Conservation (phyloP, 805 yeast genomes). For the Kuraishia piskuri region DNA sequence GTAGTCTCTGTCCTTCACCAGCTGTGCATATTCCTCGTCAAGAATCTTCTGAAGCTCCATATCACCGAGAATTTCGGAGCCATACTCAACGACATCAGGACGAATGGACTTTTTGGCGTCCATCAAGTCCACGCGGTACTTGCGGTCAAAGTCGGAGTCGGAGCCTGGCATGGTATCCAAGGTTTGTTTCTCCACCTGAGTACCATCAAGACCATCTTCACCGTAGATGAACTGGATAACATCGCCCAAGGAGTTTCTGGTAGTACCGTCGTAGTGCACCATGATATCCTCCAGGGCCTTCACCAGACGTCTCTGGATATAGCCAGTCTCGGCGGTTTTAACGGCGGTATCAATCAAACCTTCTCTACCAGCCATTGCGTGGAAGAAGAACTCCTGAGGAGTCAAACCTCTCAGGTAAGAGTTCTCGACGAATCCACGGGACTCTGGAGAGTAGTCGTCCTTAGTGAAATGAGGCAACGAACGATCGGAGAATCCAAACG, state of each 20-base stretch:
- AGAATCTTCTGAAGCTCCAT: slow-evolving; percentile 69
- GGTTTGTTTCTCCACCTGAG: slow-evolving; percentile 94
- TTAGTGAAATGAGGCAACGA: slow-evolving; percentile 96
- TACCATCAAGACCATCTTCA: slow-evolving; percentile 98
- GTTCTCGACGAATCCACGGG: slow-evolving; percentile 96
- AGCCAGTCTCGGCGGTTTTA: slow-evolving; percentile 98
- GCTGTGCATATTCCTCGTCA: slow-evolving; percentile 79
- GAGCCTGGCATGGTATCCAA: slow-evolving; percentile 95
- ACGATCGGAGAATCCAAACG: slow-evolving; percentile 94
- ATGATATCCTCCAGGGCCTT: slow-evolving; percentile 95
- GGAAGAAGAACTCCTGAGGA: slow-evolving; percentile 98
- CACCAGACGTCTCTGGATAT: slow-evolving; percentile 95
- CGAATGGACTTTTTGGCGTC: slow-evolving; percentile 55
- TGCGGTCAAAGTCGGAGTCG: slow-evolving; percentile 68
- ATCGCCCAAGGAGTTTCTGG: slow-evolving; percentile 95
- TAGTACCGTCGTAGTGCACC: slow-evolving; percentile 98
- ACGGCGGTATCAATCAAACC: slow-evolving; percentile 99
- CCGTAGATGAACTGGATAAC: slow-evolving; percentile 94
- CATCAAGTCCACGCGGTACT: slow-evolving; percentile 83
- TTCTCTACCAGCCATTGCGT: slow-evolving; percentile 99
- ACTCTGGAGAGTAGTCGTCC: slow-evolving; percentile 97
- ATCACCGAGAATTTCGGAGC: slow-evolving; percentile 86
- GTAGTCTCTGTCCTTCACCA: slow-evolving; percentile 66
- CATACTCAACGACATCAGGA: slow-evolving; percentile 76
- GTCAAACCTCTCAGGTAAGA: slow-evolving; percentile 95